Evolutionary conservation across 129 eudicot genomes (phyloP).

Genomic region (Pittosporum tobira): DNA sequence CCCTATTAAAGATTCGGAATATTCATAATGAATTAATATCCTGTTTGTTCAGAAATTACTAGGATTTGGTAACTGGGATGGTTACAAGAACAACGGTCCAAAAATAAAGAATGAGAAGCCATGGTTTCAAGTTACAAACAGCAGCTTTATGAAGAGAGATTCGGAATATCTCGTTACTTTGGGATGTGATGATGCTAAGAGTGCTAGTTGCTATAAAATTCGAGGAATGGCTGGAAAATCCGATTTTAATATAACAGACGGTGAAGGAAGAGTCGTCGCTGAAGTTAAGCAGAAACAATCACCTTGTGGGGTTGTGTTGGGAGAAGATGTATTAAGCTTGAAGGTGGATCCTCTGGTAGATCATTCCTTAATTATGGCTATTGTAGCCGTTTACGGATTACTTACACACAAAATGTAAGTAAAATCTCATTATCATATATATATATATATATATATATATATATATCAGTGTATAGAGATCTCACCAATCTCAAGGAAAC

Average conservation of each 20-base stretch:
- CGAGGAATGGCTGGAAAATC: slow-evolving; percentile 26
- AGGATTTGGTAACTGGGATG: slow-evolving; percentile 54
- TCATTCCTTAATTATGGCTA: slow-evolving; percentile 57
- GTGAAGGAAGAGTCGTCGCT: slow-evolving; percentile 24
- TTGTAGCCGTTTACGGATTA: slow-evolving; percentile 47
- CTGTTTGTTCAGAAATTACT: slow-evolving; percentile 40
- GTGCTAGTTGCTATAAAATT: slow-evolving; percentile 30
- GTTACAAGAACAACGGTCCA: slow-evolving; percentile 28
- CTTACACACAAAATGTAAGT: slow-evolving; percentile 37
- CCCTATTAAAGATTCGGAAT: too few relatives aligned
- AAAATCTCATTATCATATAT: neutral
- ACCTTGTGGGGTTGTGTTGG: slow-evolving; percentile 39
- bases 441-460: too few relatives aligned
- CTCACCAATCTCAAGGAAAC: too few relatives aligned
- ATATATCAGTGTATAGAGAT: too few relatives aligned
- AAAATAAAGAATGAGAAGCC: slow-evolving; percentile 30
- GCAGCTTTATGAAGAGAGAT: slow-evolving; percentile 10
- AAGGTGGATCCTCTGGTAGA: slow-evolving; percentile 44
- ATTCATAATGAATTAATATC: too few relatives aligned
- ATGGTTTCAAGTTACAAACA: slow-evolving; percentile 48
- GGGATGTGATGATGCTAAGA: slow-evolving; percentile 20
- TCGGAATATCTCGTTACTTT: slow-evolving; percentile 31
- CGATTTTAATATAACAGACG: slow-evolving; percentile 32
- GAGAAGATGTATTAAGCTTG: slow-evolving; percentile 55
- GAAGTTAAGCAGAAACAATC: slow-evolving; percentile 52